Evolutionary conservation across 306 rosid species (phyloP).

Genomic region (Argentina anserina): DNA sequence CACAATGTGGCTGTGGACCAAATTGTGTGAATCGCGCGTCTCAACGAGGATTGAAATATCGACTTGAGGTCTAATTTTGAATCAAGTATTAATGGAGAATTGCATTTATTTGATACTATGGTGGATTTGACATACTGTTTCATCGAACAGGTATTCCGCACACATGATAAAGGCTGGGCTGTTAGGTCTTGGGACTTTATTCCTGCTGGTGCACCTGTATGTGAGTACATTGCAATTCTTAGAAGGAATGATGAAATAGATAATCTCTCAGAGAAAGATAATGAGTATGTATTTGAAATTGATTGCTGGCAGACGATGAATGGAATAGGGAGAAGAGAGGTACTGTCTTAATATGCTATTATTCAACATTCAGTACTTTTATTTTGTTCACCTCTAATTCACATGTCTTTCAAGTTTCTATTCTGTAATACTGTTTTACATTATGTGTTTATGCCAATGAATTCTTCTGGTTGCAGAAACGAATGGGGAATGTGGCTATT

Average conservation of each 20-base stretch:
- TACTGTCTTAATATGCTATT: neutral
- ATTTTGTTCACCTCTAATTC: neutral
- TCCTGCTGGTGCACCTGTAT: slow-evolving; percentile 38
- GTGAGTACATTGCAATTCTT: slow-evolving; percentile 32
- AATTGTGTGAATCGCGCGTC: slow-evolving; percentile 32
- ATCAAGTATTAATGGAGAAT: neutral
- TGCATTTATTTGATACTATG: neutral
- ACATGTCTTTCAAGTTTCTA: neutral
- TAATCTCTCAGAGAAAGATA: slow-evolving; percentile 14
- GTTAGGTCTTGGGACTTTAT: slow-evolving; percentile 37
- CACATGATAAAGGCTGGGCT: slow-evolving; percentile 34
- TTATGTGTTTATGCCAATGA: neutral
- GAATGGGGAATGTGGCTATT: slow-evolving; percentile 25
- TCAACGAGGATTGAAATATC: slow-evolving; percentile 28
- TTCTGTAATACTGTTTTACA: neutral
- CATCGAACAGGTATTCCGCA: slow-evolving; percentile 28
- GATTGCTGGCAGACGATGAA: slow-evolving; percentile 35
- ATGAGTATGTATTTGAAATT: slow-evolving; percentile 31
- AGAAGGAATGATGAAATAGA: slow-evolving; percentile 28
- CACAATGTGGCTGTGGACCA: slow-evolving; percentile 36
- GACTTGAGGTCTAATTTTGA: slow-evolving; percentile 26
- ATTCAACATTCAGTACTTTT: neutral
- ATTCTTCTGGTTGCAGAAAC: slow-evolving; percentile 19
- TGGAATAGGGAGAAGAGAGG: slow-evolving; percentile 34
- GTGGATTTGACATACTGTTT: neutral